A percentile compares a stretch with the other conserved stretches of the same genome.
phyloP scores from a whole-genome alignment of 2,329 filamentous ascomycete genomes.

The Fusarium subtropicale region DNA sequence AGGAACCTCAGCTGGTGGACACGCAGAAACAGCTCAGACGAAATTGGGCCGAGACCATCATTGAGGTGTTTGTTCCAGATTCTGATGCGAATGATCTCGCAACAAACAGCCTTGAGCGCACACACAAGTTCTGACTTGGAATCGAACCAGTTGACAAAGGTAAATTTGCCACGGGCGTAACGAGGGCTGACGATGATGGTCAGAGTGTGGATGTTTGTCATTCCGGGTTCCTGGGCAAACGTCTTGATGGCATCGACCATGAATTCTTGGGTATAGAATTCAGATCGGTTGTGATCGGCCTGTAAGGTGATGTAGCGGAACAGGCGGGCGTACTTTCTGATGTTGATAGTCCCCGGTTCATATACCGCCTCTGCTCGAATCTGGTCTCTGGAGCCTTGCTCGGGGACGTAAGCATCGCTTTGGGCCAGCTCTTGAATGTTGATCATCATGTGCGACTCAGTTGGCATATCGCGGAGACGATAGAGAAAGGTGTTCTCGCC shows the following conservation, averaged over 20 bases:
- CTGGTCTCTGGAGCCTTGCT: background rate
- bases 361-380: constrained; percentile 13
- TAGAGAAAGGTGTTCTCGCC: constrained; percentile 62
- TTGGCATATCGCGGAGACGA: constrained; percentile 54
- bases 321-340: constrained; percentile 52
- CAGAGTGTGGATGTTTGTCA: constrained; percentile 55
- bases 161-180: constrained; percentile 41
- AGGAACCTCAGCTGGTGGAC: constrained; percentile 31
- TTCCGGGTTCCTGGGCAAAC: constrained; percentile 47
- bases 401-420: constrained; percentile 30
- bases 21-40: constrained; percentile 18
- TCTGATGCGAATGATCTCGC: constrained; percentile 53
- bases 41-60: background rate
- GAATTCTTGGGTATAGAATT: constrained; percentile 38
- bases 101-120: constrained; percentile 50
- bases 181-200: constrained; percentile 56
- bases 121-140: constrained; percentile 45
- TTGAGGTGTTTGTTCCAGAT: constrained; percentile 47
- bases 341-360: constrained; percentile 47
- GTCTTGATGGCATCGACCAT: constrained; percentile 54
- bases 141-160: constrained; percentile 54
- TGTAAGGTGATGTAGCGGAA: constrained; percentile 58
- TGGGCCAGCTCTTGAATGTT: constrained; percentile 29
- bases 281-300: constrained; percentile 56
- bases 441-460: constrained; percentile 22